Evolutionary conservation across 2,329 filamentous ascomycete species (phyloP).

Genomic region (Elsinoe fawcettii): DNA sequence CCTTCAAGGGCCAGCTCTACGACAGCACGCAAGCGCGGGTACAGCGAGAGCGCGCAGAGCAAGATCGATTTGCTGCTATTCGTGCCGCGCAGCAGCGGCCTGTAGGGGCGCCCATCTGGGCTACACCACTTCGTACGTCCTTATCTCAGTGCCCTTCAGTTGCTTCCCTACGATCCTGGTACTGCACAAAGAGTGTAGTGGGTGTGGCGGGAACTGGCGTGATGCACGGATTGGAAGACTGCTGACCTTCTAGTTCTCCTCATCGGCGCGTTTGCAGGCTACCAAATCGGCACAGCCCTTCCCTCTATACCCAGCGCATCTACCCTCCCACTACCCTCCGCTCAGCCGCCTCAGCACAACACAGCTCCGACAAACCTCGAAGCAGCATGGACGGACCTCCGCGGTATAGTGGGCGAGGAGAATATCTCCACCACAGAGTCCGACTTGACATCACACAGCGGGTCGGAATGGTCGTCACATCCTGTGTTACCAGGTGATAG

Average conservation of each 20-base stretch:
- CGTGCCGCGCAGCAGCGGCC: slow-evolving; percentile 25
- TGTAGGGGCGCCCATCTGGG: slow-evolving; percentile 24
- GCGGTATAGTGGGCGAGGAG: slow-evolving; percentile 53
- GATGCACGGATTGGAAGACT: no score
- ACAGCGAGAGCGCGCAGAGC: slow-evolving; percentile 50
- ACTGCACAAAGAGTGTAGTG: no score
- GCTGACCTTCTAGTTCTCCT: slow-evolving; percentile 37
- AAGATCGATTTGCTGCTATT: slow-evolving; percentile 41
- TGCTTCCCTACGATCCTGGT: no score
- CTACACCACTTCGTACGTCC: slow-evolving; percentile 27
- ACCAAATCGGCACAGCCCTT: slow-evolving; percentile 47
- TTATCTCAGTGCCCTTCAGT: not conserved
- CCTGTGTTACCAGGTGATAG: slow-evolving; percentile 34
- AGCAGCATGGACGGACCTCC: slow-evolving; percentile 57
- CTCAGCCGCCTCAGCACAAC: slow-evolving; percentile 47
- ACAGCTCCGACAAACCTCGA: slow-evolving; percentile 51
- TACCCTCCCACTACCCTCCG: slow-evolving; percentile 46
- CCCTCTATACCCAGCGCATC: slow-evolving; percentile 43
- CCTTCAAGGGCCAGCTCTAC: slow-evolving; percentile 55
- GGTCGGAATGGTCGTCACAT: slow-evolving; percentile 57
- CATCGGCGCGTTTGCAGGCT: slow-evolving; percentile 45
- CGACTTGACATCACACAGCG: slow-evolving; percentile 51
- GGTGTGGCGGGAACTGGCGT: no score
- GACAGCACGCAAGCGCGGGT: slow-evolving; percentile 54
- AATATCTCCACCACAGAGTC: slow-evolving; percentile 52